Conservation (phyloP, 768 basidiomycete genomes). For the Mycena galopus region DNA sequence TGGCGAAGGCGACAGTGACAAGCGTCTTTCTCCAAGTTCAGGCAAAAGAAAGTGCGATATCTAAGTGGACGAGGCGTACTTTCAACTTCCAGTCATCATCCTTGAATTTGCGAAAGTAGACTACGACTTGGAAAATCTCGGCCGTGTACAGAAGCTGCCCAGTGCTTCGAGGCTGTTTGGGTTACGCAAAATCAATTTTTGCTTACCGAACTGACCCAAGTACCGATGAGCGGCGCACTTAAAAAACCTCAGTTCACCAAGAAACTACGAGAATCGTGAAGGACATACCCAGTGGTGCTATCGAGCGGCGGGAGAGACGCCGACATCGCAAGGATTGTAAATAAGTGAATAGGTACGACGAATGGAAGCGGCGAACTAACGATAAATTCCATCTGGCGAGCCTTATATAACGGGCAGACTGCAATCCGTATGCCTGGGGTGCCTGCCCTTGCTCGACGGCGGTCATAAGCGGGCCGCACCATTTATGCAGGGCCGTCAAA, state of each 20-base stretch:
- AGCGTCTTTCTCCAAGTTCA: no score
- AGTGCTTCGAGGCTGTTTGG: background rate
- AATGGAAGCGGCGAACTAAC: background rate
- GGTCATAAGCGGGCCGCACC: background rate
- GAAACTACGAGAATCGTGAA: background rate
- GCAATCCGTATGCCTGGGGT: background rate
- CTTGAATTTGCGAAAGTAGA: background rate
- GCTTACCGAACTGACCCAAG: slow-evolving; percentile 2
- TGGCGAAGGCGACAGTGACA: background rate
- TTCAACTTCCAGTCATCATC: background rate
- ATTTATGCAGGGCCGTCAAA: background rate
- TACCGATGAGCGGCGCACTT: background rate
- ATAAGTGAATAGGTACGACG: background rate
- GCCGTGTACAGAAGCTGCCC: no score
- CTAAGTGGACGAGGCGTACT: no score
- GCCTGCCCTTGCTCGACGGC: background rate
- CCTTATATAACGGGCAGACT: background rate
- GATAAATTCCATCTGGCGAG: background rate
- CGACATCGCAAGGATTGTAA: background rate
- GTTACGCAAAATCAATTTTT: background rate
- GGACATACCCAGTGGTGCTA: background rate
- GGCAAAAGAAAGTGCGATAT: no score
- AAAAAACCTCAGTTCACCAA: background rate
- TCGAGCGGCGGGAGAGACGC: background rate
- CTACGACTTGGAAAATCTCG: background rate